Percentiles rank a stretch among this genome's conserved stretches.
These are phyloP conservation scores for Camellia oleifera DNA, from an alignment of 179 eudicot species.

Conservation along the genomic window DNA sequence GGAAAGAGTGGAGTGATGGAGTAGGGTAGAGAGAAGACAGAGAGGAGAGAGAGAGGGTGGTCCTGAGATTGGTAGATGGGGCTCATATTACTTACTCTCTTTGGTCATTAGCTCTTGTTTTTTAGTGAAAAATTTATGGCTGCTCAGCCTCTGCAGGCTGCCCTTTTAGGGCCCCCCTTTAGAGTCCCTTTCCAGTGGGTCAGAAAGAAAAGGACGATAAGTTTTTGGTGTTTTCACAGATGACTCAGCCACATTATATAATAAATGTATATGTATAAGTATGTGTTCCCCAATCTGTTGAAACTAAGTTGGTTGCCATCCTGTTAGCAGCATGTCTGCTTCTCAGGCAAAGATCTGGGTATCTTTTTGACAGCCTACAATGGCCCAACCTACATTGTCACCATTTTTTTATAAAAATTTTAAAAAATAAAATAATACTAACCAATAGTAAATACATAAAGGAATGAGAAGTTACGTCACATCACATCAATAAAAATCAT, in stretches of 20 bases:
- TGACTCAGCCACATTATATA: slow-evolving; percentile 5
- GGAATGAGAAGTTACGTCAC: too few species aligned
- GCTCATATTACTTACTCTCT: background rate
- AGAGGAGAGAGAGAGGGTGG: background rate
- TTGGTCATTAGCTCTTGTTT: background rate
- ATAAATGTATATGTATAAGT: too few species aligned
- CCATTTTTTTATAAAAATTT: background rate
- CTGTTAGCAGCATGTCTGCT: background rate
- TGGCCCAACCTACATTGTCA: background rate
- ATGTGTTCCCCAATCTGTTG: slow-evolving; percentile 4
- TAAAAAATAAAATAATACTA: too few species aligned
- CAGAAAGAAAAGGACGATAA: background rate
- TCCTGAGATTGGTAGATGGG: slow-evolving; percentile 8
- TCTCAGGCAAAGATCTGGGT: slow-evolving; percentile 20
- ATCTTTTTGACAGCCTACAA: slow-evolving; percentile 17
- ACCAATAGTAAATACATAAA: too few species aligned
- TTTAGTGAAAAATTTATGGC: background rate
- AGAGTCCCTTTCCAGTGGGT: background rate
- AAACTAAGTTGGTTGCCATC: slow-evolving; percentile 16
- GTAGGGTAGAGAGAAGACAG: too few species aligned
- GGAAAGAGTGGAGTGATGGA: background rate
- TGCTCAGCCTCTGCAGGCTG: background rate
- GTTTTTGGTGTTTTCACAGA: background rate
- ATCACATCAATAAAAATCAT: too few species aligned
- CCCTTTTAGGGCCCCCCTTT: background rate